Evolutionary conservation across 805 yeast genomes (phyloP).

Genomic region (Wickerhamiella spandovensis): DNA sequence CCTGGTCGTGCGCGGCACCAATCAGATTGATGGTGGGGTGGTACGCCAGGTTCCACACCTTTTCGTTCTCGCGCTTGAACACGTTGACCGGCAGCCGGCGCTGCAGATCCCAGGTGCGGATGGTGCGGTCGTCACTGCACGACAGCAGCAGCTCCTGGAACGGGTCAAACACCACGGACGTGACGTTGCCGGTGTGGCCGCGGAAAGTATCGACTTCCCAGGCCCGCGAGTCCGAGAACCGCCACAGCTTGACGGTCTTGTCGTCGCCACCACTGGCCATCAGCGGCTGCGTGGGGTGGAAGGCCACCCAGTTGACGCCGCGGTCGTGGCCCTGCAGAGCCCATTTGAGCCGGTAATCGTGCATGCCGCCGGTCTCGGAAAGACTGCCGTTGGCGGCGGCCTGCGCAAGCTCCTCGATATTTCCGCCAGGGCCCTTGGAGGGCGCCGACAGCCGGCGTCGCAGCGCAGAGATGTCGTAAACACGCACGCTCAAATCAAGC

Average conservation of each 20-base stretch:
- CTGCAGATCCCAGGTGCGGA: slow-evolving; percentile 93
- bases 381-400: neutral
- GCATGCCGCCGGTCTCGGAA: slow-evolving; percentile 38
- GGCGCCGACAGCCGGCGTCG: slow-evolving; percentile 90
- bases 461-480: slow-evolving; percentile 94
- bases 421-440: slow-evolving; percentile 17
- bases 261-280: slow-evolving; percentile 96
- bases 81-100: slow-evolving; percentile 87
- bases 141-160: slow-evolving; percentile 83
- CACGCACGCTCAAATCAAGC: slow-evolving; percentile 95
- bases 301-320: slow-evolving; percentile 97
- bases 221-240: slow-evolving; percentile 94
- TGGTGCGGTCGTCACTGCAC: slow-evolving; percentile 90
- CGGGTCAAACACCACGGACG: slow-evolving; percentile 84
- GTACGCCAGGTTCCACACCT: slow-evolving; percentile 84
- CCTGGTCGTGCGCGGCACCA: slow-evolving; percentile 94
- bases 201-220: slow-evolving; percentile 99
- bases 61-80: slow-evolving; percentile 83
- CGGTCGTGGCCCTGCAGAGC: slow-evolving; percentile 96
- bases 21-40: slow-evolving; percentile 87
- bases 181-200: slow-evolving; percentile 91
- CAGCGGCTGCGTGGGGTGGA: slow-evolving; percentile 92
- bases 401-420: neutral
- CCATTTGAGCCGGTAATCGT: slow-evolving; percentile 91
- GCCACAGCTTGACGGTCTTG: slow-evolving; percentile 88